phyloP scores from a whole-genome alignment of 1,139 yeast genomes.

The Suhomyces anneliseae region DNA sequence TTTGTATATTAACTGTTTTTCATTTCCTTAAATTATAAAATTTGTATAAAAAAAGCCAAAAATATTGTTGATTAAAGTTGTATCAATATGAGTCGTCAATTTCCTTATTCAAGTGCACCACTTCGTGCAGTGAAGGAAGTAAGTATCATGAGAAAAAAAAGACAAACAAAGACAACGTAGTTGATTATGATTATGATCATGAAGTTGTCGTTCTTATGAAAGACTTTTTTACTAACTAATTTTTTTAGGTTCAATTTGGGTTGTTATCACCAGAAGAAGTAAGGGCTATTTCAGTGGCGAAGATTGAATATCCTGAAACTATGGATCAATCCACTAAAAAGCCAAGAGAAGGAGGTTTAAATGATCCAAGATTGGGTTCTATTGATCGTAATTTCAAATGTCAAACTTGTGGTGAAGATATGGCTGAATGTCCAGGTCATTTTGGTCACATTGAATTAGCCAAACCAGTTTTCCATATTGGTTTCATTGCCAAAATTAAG shows the following conservation, averaged over 20 bases:
- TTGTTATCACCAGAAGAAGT: conserved; percentile 96
- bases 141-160: conserved; percentile 20
- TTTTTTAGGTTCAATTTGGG: conserved; percentile 80
- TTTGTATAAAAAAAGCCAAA: conserved; percentile 13
- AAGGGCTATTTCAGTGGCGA: conserved; percentile 94
- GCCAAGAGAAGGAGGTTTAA: conserved; percentile 95
- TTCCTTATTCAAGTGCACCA: conserved; percentile 97
- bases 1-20: conserved; percentile 8
- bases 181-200: no score
- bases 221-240: conserved; percentile 15
- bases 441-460: conserved; percentile 98
- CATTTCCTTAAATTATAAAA: conserved; percentile 8
- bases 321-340: conserved; percentile 96
- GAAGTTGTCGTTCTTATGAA: no score
- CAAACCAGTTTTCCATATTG: conserved; percentile 97
- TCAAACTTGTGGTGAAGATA: conserved; percentile 98
- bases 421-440: conserved; percentile 99
- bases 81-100: conserved; percentile 50
- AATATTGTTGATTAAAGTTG: conserved; percentile 5
- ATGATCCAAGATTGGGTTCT: conserved; percentile 95
- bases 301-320: conserved; percentile 96
- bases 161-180: background rate
- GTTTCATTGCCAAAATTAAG: conserved; percentile 88
- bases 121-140: conserved; percentile 94
- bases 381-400: conserved; percentile 96